These are phyloP conservation scores for Lipomyces starkeyi DNA, from an alignment of 805 yeast genomes.

Conservation along the genomic window DNA sequence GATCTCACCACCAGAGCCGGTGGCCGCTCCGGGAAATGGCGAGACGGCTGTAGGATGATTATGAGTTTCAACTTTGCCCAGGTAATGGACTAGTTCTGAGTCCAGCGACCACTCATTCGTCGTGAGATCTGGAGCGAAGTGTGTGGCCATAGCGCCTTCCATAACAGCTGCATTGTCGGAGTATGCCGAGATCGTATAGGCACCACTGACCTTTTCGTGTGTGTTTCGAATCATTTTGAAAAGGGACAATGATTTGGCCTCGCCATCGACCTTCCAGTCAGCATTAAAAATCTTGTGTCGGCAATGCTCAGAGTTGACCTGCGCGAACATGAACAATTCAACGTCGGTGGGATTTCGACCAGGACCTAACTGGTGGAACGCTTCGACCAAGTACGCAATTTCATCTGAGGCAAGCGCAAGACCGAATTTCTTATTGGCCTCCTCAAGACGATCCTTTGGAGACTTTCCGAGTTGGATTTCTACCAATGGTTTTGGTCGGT, in stretches of 20 bases:
- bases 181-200: conserved; percentile 88
- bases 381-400: conserved; percentile 81
- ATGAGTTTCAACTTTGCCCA: conserved; percentile 97
- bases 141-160: conserved; percentile 74
- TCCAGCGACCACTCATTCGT: conserved; percentile 75
- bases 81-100: conserved; percentile 81
- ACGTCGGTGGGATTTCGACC: conserved; percentile 96
- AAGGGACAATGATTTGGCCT: conserved; percentile 70
- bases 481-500: conserved; percentile 81
- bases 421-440: conserved; percentile 84
- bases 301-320: conserved; percentile 98
- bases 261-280: conserved; percentile 93
- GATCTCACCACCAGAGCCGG: conserved; percentile 99
- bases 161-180: conserved; percentile 97
- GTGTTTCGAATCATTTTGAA: conserved; percentile 97
- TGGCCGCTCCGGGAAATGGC: conserved; percentile 99
- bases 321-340: conserved; percentile 98
- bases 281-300: conserved; percentile 99
- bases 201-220: conserved; percentile 62
- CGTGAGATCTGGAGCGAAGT: conserved; percentile 76
- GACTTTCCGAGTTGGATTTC: conserved; percentile 66
- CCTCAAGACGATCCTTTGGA: conserved; percentile 62
- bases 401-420: conserved; percentile 95
- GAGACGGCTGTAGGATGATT: conserved; percentile 99
- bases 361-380: conserved; percentile 67